Evolutionary conservation across 1,139 yeast genomes (phyloP).

Genomic region (Lizanozyma gosingica): DNA sequence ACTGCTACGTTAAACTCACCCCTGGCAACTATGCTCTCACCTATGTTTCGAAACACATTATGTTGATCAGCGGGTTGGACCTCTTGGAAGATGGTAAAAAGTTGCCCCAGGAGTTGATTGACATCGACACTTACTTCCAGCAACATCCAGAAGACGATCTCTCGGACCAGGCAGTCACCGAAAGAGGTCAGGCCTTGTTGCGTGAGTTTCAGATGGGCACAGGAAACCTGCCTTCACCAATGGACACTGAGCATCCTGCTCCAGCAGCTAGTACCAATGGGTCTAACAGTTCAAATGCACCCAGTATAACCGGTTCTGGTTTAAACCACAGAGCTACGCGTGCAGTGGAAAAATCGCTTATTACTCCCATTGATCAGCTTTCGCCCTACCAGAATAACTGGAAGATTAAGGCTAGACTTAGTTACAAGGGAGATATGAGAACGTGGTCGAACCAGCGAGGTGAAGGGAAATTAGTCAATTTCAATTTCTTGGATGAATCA

Average conservation of each 20-base stretch:
- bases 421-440: conserved; percentile 79
- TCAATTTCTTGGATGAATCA: conserved; percentile 84
- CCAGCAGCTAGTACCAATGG: background rate
- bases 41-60: conserved; percentile 30
- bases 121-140: conserved; percentile 29
- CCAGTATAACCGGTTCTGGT: background rate
- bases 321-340: background rate
- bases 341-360: conserved; percentile 5
- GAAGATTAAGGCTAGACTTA: conserved; percentile 89
- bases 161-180: background rate
- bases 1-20: conserved; percentile 26
- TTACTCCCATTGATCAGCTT: conserved; percentile 74
- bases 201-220: background rate
- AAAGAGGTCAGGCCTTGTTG: background rate
- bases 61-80: conserved; percentile 15
- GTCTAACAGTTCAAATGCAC: background rate
- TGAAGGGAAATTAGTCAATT: conserved; percentile 83
- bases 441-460: conserved; percentile 84
- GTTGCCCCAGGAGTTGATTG: conserved; percentile 18
- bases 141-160: conserved; percentile 33
- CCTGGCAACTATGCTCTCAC: conserved; percentile 21
- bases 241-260: background rate
- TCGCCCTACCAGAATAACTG: conserved; percentile 89
- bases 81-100: conserved; percentile 22
- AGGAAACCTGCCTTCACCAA: background rate